Evolutionary conservation across 306 rosid species (phyloP), one percentile per base, ranked within the genome.

Genomic region (Ammopiptanthus mongolicus): DNA sequence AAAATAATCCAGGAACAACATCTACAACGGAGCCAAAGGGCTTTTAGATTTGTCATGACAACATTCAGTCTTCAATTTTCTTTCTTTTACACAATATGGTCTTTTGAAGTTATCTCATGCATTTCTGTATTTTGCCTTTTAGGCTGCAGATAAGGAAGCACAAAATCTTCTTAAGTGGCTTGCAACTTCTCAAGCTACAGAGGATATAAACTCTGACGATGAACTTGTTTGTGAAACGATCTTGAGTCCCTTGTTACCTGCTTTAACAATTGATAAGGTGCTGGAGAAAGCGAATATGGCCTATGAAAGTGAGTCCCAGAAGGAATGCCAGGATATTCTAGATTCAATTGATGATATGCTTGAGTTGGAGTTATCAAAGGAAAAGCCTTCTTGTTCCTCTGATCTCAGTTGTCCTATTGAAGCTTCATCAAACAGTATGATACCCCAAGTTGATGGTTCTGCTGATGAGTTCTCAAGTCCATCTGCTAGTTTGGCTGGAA

Each of bases 271-370:
- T 71, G 91, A 91, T 67, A 74, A 85, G 75, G 87, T 94, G 80
- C 77, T 94, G 78, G 96, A 91, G 87, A 86, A 87, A 87, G 98
- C 92, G 59, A 89, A 73, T 76, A 51, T 82, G 83, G 90, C 87
- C 67, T 91, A 83, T 77, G 93, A 90, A 82, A 88, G 76, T 74
- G 98, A 87, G 81, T 94, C 98, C 46, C 97, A 89, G 60, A 91
- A 89, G 84, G 98, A 91, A 86, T 91, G 98, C 78, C 94, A 90
- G 67, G 98, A 94, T 86, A 94, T 94, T 77, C 90, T 94, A 73
- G 96, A 91, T 90, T 88, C 98, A 69, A 52, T 88, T 83, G 92
- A 87, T 57, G 89, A 87, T 73, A 72, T 70, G 69, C 68, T 73
- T 58, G 88, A 82, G 77, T 84, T 85, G 78, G 91, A 91, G 71